These are phyloP conservation scores for Hirsutella thompsonii DNA, from an alignment of 2,329 filamentous ascomycete genomes.

Conservation along the genomic window DNA sequence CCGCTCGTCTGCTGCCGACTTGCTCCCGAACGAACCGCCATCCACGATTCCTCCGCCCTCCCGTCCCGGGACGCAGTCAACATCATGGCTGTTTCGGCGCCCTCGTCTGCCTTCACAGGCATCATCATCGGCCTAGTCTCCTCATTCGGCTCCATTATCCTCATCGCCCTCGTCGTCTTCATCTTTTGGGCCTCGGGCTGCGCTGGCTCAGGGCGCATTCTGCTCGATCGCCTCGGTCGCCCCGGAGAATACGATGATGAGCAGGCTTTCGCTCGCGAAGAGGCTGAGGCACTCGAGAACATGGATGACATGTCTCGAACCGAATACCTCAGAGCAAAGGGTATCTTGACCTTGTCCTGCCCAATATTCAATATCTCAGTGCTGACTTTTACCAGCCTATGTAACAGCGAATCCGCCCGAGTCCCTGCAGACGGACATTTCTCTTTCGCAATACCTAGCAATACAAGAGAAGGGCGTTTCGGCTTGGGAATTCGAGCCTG, in stretches of 20 bases:
- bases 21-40: too few relatives aligned
- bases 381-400: conserved; percentile 50
- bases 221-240: conserved; percentile 83
- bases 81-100: conserved; percentile 18
- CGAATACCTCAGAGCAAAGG: conserved; percentile 91
- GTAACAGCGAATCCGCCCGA: conserved; percentile 90
- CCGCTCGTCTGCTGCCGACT: not conserved
- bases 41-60: not conserved
- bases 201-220: conserved; percentile 74
- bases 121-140: conserved; percentile 92
- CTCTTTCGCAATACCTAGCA: conserved; percentile 89
- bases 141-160: conserved; percentile 79
- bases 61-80: conserved; percentile 4
- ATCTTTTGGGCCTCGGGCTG: conserved; percentile 66
- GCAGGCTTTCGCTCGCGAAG: conserved; percentile 84
- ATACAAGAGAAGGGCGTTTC: conserved; percentile 99
- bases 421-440: conserved; percentile 92
- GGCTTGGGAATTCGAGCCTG: conserved; percentile 99
- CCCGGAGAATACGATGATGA: conserved; percentile 98
- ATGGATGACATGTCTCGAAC: conserved; percentile 90
- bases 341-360: conserved; percentile 32
- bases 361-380: not conserved
- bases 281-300: conserved; percentile 83
- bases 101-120: conserved; percentile 47
- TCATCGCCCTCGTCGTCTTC: conserved; percentile 78